Conservation (phyloP, 1,139 yeast genomes). For the Nakaseomyces nivariensis region DNA sequence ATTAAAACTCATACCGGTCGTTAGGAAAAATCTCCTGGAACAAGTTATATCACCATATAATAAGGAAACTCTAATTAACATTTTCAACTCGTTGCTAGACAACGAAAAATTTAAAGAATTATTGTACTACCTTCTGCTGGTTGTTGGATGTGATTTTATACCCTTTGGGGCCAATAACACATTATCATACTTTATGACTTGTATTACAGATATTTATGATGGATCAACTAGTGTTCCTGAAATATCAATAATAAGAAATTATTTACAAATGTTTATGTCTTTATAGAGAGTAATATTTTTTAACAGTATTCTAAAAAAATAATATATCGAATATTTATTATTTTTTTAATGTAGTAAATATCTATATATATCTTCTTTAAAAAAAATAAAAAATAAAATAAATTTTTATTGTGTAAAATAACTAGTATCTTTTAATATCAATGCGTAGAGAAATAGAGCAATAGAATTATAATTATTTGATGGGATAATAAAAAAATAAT, state of each 20-base stretch:
- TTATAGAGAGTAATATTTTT: not conserved
- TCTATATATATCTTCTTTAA: not conserved
- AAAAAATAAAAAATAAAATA: not conserved
- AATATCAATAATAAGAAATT: constrained; percentile 14
- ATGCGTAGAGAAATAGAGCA: no score
- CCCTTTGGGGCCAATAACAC: constrained; percentile 13
- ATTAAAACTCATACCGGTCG: constrained; percentile 14
- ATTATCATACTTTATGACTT: constrained; percentile 13
- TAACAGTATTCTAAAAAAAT: no score
- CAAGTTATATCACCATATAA: not conserved
- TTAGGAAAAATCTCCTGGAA: constrained; percentile 6
- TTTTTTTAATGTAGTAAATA: not conserved
- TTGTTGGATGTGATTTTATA: constrained; percentile 16
- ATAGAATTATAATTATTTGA: no score
- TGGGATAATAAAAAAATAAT: no score
- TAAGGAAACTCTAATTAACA: constrained; percentile 4
- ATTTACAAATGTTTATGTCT: constrained; percentile 1
- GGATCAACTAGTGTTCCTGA: constrained; percentile 20
- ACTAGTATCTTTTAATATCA: no score
- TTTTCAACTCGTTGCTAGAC: constrained; percentile 18
- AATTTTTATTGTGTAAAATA: not conserved
- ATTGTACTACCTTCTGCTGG: constrained; percentile 19
- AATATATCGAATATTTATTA: no score
- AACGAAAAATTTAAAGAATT: constrained; percentile 12
- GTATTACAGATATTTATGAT: constrained; percentile 16